Percentiles rank a stretch among this genome's conserved stretches.
Conservation (phyloP, 2,329 filamentous ascomycete species). For the Teratosphaeria gauchensis region DNA sequence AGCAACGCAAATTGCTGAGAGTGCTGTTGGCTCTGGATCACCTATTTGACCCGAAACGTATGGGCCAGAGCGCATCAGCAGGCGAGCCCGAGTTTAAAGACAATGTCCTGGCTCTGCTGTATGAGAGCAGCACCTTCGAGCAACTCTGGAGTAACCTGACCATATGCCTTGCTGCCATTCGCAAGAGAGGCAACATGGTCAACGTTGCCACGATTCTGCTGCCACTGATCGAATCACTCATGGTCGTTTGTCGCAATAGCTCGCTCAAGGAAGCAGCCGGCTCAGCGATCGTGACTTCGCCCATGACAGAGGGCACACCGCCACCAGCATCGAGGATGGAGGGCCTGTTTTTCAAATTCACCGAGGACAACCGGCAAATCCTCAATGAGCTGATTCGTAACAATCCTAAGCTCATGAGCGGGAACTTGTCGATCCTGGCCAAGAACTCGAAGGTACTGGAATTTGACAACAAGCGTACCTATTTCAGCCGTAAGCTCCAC, state of each 20-base stretch:
- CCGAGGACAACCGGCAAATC: slow-evolving; percentile 93
- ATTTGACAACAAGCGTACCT: slow-evolving; percentile 99
- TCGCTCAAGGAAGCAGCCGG: slow-evolving; percentile 59
- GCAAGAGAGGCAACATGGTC: slow-evolving; percentile 86
- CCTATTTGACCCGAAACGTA: slow-evolving; percentile 69
- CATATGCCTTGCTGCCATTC: slow-evolving; percentile 76
- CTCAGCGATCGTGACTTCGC: slow-evolving; percentile 39
- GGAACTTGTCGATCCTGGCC: slow-evolving; percentile 88
- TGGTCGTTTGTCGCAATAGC: slow-evolving; percentile 99
- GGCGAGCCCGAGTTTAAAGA: slow-evolving; percentile 58
- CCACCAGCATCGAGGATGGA: slow-evolving; percentile 78
- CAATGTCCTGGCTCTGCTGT: slow-evolving; percentile 76
- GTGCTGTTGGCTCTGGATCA: slow-evolving; percentile 92
- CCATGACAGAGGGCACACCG: slow-evolving; percentile 55
- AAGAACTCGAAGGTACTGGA: slow-evolving; percentile 98
- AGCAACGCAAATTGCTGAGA: slow-evolving; percentile 89
- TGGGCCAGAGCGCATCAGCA: slow-evolving; percentile 16
- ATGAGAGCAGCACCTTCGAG: slow-evolving; percentile 83
- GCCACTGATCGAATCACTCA: slow-evolving; percentile 88
- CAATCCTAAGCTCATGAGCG: slow-evolving; percentile 97
- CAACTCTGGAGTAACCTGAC: slow-evolving; percentile 89
- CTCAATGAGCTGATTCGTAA: slow-evolving; percentile 95
- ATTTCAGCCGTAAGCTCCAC: slow-evolving; percentile 92
- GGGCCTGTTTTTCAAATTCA: slow-evolving; percentile 91
- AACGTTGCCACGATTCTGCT: slow-evolving; percentile 94